Evolutionary conservation across 345 rosid species (phyloP).

Genomic region (Pugionium cornutum): DNA sequence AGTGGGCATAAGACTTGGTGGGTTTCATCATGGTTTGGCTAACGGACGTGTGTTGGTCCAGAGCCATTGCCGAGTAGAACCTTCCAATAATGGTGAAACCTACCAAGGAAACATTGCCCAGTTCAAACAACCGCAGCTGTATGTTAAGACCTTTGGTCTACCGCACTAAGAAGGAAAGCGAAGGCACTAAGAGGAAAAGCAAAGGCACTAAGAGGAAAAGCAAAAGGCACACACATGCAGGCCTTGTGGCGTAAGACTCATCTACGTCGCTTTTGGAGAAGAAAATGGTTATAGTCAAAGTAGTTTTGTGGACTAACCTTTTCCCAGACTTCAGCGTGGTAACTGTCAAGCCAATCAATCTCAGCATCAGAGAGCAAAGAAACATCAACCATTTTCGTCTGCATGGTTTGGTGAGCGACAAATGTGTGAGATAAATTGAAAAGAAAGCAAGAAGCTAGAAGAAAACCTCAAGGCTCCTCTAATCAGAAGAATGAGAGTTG

Average conservation of each 20-base stretch:
- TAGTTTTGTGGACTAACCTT: constrained; percentile 53
- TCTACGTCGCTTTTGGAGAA: constrained; percentile 8
- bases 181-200: not conserved
- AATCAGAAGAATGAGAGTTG: constrained; percentile 4
- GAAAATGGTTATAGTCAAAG: not conserved
- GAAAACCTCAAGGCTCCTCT: not conserved
- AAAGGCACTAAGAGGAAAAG: not conserved
- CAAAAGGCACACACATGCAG: not conserved
- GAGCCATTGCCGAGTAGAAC: constrained; percentile 75
- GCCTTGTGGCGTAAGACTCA: constrained; percentile 8
- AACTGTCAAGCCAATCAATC: constrained; percentile 75
- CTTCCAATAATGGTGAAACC: constrained; percentile 87
- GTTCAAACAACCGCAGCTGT: constrained; percentile 14
- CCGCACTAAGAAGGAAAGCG: not conserved
- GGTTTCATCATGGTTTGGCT: constrained; percentile 43
- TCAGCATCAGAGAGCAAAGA: constrained; percentile 63
- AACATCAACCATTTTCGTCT: constrained; percentile 71
- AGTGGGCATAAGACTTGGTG: constrained; percentile 6
- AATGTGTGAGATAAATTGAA: constrained; percentile 13
- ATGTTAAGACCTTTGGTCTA: not conserved
- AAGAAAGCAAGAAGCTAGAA: constrained; percentile 11
- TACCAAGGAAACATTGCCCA: constrained; percentile 37
- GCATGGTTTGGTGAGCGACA: constrained; percentile 32
- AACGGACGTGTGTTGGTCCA: constrained; percentile 77
- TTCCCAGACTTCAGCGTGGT: constrained; percentile 89